phyloP scores from a whole-genome alignment of 805 yeast species.

The Tanozyma kutaoensis region DNA sequence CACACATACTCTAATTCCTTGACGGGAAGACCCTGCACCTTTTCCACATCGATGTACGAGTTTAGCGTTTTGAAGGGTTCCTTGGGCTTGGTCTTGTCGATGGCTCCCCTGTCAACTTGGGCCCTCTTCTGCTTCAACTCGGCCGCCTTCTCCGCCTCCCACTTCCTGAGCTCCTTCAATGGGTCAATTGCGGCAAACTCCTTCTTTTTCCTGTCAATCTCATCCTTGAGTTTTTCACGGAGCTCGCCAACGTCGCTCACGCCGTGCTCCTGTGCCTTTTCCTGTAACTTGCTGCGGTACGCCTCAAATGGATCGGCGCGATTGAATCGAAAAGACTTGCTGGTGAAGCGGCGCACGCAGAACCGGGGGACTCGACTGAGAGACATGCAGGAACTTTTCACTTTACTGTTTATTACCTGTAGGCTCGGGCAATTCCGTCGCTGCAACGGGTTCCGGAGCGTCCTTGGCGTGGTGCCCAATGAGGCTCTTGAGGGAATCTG shows the following conservation, averaged over 20 bases:
- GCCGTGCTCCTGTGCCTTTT: too few relatives aligned
- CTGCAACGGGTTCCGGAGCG: too few relatives aligned
- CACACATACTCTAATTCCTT: conserved; percentile 71
- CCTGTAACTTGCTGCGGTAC: too few relatives aligned
- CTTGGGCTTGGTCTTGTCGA: conserved; percentile 19
- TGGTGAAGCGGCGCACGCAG: too few relatives aligned
- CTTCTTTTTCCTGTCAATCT: conserved; percentile 40
- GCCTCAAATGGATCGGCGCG: too few relatives aligned
- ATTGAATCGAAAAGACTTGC: too few relatives aligned
- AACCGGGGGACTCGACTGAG: too few relatives aligned
- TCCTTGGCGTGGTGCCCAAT: conserved; percentile 62
- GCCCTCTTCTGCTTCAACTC: too few relatives aligned
- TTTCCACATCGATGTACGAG: conserved; percentile 59
- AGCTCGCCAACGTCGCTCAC: conserved; percentile 47
- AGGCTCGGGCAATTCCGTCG: too few relatives aligned
- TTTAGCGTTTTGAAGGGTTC: conserved; percentile 59
- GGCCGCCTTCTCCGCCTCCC: conserved; percentile 19
- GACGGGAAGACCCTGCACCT: conserved; percentile 38
- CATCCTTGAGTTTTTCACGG: conserved; percentile 46
- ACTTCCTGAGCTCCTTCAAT: conserved; percentile 48
- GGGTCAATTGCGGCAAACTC: conserved; percentile 58
- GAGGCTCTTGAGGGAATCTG: conserved; percentile 33
- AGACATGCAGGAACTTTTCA: too few relatives aligned
- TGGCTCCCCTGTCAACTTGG: conserved; percentile 13
- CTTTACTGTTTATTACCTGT: too few relatives aligned